Evolutionary conservation across 108 stramenopile genomes (phyloP), one percentile per base, ranked within the genome.

Genomic region (Aurantiochytrium sp.): DNA sequence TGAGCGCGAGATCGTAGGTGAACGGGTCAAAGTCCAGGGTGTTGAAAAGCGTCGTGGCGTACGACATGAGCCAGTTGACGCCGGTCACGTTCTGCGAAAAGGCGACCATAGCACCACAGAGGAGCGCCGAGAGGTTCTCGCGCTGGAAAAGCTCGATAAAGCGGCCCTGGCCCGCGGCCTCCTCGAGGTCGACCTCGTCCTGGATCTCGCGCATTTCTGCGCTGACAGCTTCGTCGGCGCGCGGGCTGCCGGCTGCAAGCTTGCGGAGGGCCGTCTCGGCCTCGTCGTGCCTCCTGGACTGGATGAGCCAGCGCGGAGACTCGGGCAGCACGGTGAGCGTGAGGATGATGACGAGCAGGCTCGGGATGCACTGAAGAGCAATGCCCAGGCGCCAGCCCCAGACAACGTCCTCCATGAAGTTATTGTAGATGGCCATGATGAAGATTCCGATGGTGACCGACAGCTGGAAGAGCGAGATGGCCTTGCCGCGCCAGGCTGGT

Each of bases 351-450:
- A 65, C 34, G n/a, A 65, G 0, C 8, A 65, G 59, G 2, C 22
- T 10, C 34, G 59, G 59, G n/a, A 65, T 65, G 59, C 59, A 65
- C 24, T 65, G 59, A 1, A 65, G 59, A 65, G 59, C 59, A 65
- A 65, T 65, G 85, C 85, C 85, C 34, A 27, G 52, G 85, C 85
- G 85, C 52, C 24, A 85, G n/a, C 5, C 27, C 24, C n/a, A 85
- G 21, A 4, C n/a, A 21, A 41, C 45, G 27, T 37, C 73, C 45
- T 4, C n/a, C 6, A 37, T 36, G 19, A 8, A 24, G 10, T 81
- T 32, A 37, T 42, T 50, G 73, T 32, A 6, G 2, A 30, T 32
- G 24, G 85, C 85, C 39, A 53, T 6, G 24, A 85, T 48, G 52
- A 85, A 8, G 52, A 85, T 85, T 5, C 85, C 85, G 0, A 85